Percentiles rank a stretch among this genome's conserved stretches.
These are phyloP conservation scores for Basidiobolus heterosporus DNA, from an alignment of 371 early-diverging fungal genomes.

Conservation along the genomic window DNA sequence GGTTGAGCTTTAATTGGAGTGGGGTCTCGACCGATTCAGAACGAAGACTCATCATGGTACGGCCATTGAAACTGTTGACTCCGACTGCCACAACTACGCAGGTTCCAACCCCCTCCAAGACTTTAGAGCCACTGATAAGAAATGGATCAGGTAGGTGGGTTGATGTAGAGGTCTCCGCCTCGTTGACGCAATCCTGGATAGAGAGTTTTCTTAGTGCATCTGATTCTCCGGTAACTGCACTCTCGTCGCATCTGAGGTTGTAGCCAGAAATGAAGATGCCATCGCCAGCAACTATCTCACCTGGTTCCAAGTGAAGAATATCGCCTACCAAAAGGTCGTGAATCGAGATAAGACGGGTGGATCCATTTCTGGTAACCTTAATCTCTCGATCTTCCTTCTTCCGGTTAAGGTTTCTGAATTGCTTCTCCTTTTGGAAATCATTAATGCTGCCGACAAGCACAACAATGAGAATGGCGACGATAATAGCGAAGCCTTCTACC, in stretches of 20 bases:
- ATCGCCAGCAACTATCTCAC: slow-evolving; percentile 87
- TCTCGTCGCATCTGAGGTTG: slow-evolving; percentile 78
- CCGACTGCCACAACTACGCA: slow-evolving; percentile 56
- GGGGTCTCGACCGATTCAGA: slow-evolving; percentile 33
- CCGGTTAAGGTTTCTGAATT: slow-evolving; percentile 65
- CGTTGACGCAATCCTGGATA: slow-evolving; percentile 10
- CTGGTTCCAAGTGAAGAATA: slow-evolving; percentile 78
- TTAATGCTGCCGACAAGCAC: slow-evolving; percentile 63
- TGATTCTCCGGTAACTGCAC: slow-evolving; percentile 83
- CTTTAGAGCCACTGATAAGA: slow-evolving; percentile 52
- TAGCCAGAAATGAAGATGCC: slow-evolving; percentile 66
- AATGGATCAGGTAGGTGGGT: slow-evolving; percentile 32
- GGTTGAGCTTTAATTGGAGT: slow-evolving; percentile 45
- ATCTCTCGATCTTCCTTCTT: slow-evolving; percentile 65
- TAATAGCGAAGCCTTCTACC: slow-evolving; percentile 64
- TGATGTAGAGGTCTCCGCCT: neutral
- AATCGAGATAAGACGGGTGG: slow-evolving; percentile 66
- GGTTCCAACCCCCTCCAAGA: slow-evolving; percentile 58
- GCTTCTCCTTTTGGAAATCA: slow-evolving; percentile 75
- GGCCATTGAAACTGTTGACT: slow-evolving; percentile 52
- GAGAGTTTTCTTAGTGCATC: slow-evolving; percentile 55
- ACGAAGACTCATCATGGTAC: slow-evolving; percentile 53
- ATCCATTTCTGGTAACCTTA: slow-evolving; percentile 54
- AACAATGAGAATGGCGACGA: slow-evolving; percentile 63
- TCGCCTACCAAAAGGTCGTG: slow-evolving; percentile 79